Conservation (phyloP, 305 asterid genomes). For the Fraxinus sp. region DNA sequence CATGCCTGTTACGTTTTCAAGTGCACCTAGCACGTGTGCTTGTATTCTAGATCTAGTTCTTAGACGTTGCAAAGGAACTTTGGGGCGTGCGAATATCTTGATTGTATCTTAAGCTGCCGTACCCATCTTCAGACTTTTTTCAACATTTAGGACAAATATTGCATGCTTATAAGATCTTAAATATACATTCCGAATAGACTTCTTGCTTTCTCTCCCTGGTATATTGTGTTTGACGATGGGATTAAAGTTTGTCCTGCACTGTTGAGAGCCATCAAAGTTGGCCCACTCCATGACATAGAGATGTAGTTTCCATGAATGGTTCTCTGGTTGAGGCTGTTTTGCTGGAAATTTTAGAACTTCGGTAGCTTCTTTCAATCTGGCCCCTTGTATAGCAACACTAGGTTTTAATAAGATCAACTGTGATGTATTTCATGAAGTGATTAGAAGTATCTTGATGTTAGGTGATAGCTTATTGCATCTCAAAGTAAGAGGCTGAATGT, state of each 20-base stretch:
- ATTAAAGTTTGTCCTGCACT: background rate
- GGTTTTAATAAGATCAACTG: background rate
- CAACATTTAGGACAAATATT: background rate
- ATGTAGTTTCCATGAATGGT: background rate
- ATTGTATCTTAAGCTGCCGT: background rate
- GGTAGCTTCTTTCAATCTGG: background rate
- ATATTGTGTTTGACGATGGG: background rate
- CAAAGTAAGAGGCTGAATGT: background rate
- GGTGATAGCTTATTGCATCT: background rate
- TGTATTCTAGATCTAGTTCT: background rate
- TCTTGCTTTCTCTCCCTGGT: background rate
- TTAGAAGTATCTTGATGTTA: background rate
- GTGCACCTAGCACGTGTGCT: background rate
- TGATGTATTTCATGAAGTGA: background rate
- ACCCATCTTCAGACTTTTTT: background rate
- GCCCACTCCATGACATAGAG: slow-evolving; percentile 7
- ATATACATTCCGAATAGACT: background rate
- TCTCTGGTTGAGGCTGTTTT: background rate
- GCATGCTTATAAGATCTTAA: background rate
- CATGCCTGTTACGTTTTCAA: background rate
- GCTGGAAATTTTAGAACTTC: background rate
- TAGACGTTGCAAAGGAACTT: background rate
- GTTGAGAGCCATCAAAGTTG: background rate
- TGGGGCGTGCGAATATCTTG: background rate
- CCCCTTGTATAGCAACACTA: background rate